Conservation (phyloP, 2,329 filamentous ascomycete species). For the Clonostachys byssicola region DNA sequence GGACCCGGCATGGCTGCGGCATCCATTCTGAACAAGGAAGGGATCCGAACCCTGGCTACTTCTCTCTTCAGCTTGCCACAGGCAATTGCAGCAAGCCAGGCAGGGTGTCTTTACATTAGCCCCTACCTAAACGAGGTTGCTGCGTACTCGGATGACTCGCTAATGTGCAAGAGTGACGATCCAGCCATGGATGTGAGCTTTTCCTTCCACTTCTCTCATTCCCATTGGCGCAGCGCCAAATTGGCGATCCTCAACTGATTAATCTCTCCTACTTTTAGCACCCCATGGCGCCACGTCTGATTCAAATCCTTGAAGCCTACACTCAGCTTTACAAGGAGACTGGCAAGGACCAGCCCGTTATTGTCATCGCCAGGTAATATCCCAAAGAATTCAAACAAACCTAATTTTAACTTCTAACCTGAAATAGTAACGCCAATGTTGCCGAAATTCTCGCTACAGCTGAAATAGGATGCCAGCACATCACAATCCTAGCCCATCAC, state of each 20-base stretch:
- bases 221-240: too few species aligned
- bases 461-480: slow-evolving; percentile 39
- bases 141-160: neutral
- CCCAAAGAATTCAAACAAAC: neutral
- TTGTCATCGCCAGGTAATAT: slow-evolving; percentile 40
- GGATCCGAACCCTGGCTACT: slow-evolving; percentile 41
- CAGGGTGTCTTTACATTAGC: slow-evolving; percentile 40
- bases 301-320: slow-evolving; percentile 44
- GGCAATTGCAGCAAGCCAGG: slow-evolving; percentile 43
- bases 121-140: slow-evolving; percentile 41
- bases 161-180: neutral
- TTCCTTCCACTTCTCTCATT: too few species aligned
- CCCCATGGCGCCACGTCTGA: slow-evolving; percentile 38
- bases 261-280: too few species aligned
- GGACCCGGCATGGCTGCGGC: slow-evolving; percentile 40
- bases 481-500: slow-evolving; percentile 33
- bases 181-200: slow-evolving; percentile 37
- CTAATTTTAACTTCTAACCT: slow-evolving; percentile 1
- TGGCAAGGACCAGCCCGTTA: slow-evolving; percentile 39
- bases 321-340: slow-evolving; percentile 37
- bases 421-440: too few species aligned
- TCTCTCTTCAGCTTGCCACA: slow-evolving; percentile 40
- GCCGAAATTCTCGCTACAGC: slow-evolving; percentile 41
- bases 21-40: slow-evolving; percentile 32
- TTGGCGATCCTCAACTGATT: too few species aligned